Base-by-base conservation (phyloP, 2,329 filamentous ascomycete genomes). In the Arachnopeziza araneosa region DNA sequence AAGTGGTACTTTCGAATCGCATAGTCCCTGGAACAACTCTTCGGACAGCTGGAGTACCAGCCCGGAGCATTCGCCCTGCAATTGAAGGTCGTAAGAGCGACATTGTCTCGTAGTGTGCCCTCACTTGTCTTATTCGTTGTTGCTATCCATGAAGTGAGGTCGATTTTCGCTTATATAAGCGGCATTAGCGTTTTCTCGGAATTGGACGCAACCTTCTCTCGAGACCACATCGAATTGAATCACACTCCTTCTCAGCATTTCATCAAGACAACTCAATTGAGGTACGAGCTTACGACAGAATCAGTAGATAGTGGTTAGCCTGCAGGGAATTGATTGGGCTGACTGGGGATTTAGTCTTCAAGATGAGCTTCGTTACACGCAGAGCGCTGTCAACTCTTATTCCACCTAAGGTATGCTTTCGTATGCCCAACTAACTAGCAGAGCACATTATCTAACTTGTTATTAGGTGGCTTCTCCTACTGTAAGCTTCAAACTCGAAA, bases 331-430 rank as follows among this genome's bases (percentile, higher is more conserved):
- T 67, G 70, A 68, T 66, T 67, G 63, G 26, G 72, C 77, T 75
- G 67, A 73, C 60, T 30, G 59, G 26, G 21, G 21, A 49, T 44
- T 14, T 58, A 77, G 74, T 70, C 69, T 72, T 76, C 83, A 91
- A 80, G 79, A 97, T 96, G 93, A 96, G 91, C 84, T 95, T 87
- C 86, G 84, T 96, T 75, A 85, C 87, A 75, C 90, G 90, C 80
- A 88, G 93, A 81, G 90, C 86, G 84, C 89, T 97, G 75, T 98
- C 95, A 76, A 96, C 96, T 83, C 89, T 99, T 79, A 97, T 99
- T 74, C 96, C 96, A 72, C 95, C 96, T 75, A 99, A 99, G 92
- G 93, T 96, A 82, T 71, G 82, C 70, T 64, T 30, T 49, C 50
- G 49, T 50, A 50, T 10, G 30, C 4, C 12, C 19, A 24, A 8